Evolutionary conservation across 2,329 filamentous ascomycete species (phyloP).

Genomic region (Fonsecaea pedrosoi): DNA sequence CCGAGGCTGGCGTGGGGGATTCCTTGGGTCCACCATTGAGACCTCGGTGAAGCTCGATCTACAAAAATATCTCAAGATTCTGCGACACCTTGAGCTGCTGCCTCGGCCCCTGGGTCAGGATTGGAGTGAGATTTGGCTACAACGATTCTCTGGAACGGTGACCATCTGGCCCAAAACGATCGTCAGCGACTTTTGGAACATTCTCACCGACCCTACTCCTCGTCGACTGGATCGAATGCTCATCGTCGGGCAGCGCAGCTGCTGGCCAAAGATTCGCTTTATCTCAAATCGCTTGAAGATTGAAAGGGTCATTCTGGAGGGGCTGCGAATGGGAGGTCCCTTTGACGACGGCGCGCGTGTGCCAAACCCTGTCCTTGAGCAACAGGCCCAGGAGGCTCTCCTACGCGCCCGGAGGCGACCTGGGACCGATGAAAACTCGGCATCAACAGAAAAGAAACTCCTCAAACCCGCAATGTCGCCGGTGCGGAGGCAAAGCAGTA

Average conservation of each 20-base stretch:
- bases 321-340: conserved; percentile 50
- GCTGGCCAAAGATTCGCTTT: conserved; percentile 91
- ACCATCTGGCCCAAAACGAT: conserved; percentile 92
- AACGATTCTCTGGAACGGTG: conserved; percentile 91
- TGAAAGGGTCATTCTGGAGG: conserved; percentile 71
- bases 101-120: conserved; percentile 91
- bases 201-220: conserved; percentile 81
- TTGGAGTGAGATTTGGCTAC: conserved; percentile 96
- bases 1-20: conserved; percentile 93
- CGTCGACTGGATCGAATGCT: conserved; percentile 84
- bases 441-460: conserved; percentile 20
- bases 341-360: conserved; percentile 40
- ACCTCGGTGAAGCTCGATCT: conserved; percentile 96
- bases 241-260: conserved; percentile 83
- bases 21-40: conserved; percentile 87
- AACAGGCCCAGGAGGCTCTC: conserved; percentile 30
- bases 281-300: conserved; percentile 84
- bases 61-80: conserved; percentile 95
- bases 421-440: conserved; percentile 25
- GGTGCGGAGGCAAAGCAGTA: conserved; percentile 39
- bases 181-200: conserved; percentile 80
- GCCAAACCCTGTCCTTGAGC: conserved; percentile 30
- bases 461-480: conserved; percentile 5
- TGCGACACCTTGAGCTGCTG: conserved; percentile 88
- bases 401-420: conserved; percentile 29